Conservation (phyloP, 129 eudicot genomes). For the Flaveria linearis region DNA sequence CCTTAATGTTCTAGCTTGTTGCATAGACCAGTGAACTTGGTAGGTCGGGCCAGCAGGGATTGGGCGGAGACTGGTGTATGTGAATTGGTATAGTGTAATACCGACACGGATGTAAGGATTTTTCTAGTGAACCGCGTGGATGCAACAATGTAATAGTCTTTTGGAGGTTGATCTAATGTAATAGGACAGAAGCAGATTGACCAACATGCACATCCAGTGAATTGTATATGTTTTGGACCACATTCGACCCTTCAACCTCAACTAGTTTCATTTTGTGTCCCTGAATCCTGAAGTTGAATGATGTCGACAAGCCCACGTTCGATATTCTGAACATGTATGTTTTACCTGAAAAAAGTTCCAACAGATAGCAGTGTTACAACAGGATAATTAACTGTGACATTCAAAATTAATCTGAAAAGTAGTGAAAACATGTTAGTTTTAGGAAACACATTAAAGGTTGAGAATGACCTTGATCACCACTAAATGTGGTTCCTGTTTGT, state of each 20-base stretch:
- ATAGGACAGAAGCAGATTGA: slow-evolving; percentile 81
- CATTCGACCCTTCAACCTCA: slow-evolving; percentile 96
- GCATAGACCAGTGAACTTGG: slow-evolving; percentile 69
- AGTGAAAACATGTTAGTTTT: background rate
- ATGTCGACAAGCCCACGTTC: slow-evolving; percentile 76
- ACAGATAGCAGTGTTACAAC: slow-evolving; percentile 8
- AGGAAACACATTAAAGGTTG: slow-evolving; percentile 8
- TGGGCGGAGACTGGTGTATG: slow-evolving; percentile 64
- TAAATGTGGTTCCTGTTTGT: slow-evolving; percentile 58
- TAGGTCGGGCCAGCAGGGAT: slow-evolving; percentile 72
- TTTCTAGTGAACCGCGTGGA: slow-evolving; percentile 72
- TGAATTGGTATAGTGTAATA: slow-evolving; percentile 80
- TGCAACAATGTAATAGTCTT: slow-evolving; percentile 87
- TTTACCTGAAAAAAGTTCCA: slow-evolving; percentile 56
- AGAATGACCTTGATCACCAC: slow-evolving; percentile 72
- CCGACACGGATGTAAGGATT: slow-evolving; percentile 57
- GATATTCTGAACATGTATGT: slow-evolving; percentile 94
- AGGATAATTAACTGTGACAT: background rate
- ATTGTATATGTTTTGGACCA: slow-evolving; percentile 66
- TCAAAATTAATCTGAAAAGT: background rate
- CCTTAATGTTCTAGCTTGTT: slow-evolving; percentile 84
- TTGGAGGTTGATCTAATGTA: slow-evolving; percentile 80
- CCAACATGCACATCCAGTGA: slow-evolving; percentile 93
- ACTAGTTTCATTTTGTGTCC: slow-evolving; percentile 87
- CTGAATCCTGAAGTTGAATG: slow-evolving; percentile 88